phyloP scores from a whole-genome alignment of 2,329 filamentous ascomycete genomes.

The Mycosphaerella arachidis region DNA sequence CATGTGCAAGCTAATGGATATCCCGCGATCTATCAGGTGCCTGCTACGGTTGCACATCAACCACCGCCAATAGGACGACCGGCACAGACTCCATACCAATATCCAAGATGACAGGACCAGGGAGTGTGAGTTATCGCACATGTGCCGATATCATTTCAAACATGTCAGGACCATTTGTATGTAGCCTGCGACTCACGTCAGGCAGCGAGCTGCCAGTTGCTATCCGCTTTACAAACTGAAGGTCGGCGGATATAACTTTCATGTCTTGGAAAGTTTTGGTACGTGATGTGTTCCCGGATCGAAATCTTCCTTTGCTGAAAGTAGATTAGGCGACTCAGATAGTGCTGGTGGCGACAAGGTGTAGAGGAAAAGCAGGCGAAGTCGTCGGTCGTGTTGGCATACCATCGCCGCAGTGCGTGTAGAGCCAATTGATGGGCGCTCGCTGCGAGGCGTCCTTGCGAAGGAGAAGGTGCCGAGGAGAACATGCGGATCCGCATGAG shows the following conservation, averaged over 20 bases:
- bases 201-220: background rate
- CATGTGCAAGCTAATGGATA: background rate
- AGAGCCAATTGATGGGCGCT: too few relatives aligned
- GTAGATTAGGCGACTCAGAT: background rate
- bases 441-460: background rate
- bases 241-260: background rate
- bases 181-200: background rate
- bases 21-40: background rate
- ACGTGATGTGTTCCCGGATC: background rate
- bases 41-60: background rate
- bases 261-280: background rate
- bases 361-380: too few relatives aligned
- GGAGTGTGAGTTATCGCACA: background rate
- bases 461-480: background rate
- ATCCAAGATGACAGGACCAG: slow-evolving; percentile 16
- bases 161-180: background rate
- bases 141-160: background rate
- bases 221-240: too few relatives aligned
- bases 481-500: background rate
- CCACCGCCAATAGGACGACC: background rate
- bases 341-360: background rate
- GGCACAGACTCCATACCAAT: slow-evolving; percentile 19
- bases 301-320: background rate
- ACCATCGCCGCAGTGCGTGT: too few relatives aligned
- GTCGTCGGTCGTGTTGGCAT: too few relatives aligned